Base-by-base conservation (phyloP, 768 basidiomycete species). In the Glaciozyma martinii region DNA sequence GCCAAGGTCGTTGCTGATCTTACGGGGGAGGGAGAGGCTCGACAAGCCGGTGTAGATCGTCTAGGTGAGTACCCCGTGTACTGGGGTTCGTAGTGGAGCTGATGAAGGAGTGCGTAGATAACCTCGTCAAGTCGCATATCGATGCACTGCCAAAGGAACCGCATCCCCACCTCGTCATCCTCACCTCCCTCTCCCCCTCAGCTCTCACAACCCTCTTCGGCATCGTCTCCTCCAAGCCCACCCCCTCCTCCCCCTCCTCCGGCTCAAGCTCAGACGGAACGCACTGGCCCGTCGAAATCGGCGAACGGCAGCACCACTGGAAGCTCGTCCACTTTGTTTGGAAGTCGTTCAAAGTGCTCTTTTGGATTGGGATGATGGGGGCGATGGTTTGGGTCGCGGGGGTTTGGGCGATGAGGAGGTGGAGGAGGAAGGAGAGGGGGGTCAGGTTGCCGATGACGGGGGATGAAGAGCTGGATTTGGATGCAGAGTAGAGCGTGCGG, bases 121-220 rank as follows among this genome's bases (percentile, higher is more conserved):
- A 18, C 0, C 59, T 57, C 25, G 50, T 63, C 18, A 9, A 9
- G 15, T 55, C 56, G 0, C 44, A 58, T 32, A 55, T 67, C 56
- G 40, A 23, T 8, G 3, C 42, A 5, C 66, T 67, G 27, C 62
- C 60, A 0, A 47, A 59, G 4, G 47, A 59, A 9, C 60, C 62
- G 0, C 66, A 67, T 59, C 63, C 63, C 56, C 40, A 58, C 49
- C 30, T 67, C 46, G 30, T 61, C 23, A 23, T 67, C 43, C 5
- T 67, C 33, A 63, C 66, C 6, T 56, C 66, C 16, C 42, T 67
- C 27, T 58, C 62, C 8, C 37, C 54, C 10, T n/a, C 66, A 5
- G 46, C 59, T 6, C 59, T 60, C 23, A 47, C 30, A 9, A 33
- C 43, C 23, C 55, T 63, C 25, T 63, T 67, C 43, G 66, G 63